These are phyloP conservation scores for Coemansia sp. DNA, from an alignment of 371 early-diverging fungal genomes.

Conservation along the genomic window DNA sequence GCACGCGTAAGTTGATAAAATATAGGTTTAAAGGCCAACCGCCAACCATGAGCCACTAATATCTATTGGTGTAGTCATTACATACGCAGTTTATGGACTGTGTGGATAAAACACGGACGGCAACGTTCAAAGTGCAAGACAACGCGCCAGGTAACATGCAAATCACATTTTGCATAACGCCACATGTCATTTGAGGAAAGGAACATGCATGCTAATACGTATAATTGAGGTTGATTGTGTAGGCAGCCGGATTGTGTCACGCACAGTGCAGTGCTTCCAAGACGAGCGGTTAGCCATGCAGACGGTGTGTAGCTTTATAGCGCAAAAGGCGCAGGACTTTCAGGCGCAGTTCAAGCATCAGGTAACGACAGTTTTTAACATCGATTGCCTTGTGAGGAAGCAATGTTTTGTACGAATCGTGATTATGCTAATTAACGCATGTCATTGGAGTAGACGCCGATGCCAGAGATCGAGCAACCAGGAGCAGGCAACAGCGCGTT, in stretches of 20 bases:
- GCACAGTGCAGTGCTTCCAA: conserved; percentile 15
- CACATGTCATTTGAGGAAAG: no score
- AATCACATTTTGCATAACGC: not conserved
- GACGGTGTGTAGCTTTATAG: conserved; percentile 21
- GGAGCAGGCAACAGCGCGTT: conserved; percentile 8
- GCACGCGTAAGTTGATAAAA: conserved; percentile 14
- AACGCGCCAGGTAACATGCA: not conserved
- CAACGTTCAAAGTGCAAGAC: conserved; percentile 5
- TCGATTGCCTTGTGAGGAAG: no score
- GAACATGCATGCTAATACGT: conserved; percentile 4
- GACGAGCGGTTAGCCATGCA: conserved; percentile 16
- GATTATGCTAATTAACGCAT: not conserved
- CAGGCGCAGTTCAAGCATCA: conserved; percentile 13
- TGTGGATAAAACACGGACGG: conserved; percentile 5
- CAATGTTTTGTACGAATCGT: no score
- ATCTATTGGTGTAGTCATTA: conserved; percentile 6
- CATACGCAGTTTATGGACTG: conserved; percentile 21
- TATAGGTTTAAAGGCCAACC: no score
- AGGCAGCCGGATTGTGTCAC: conserved; percentile 2
- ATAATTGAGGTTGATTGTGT: not conserved
- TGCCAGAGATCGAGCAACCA: conserved; percentile 15
- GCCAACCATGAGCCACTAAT: not conserved
- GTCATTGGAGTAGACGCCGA: conserved; percentile 1
- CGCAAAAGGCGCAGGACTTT: not conserved
- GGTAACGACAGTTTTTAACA: not conserved